These are phyloP conservation scores for Dactylellina sp. DNA, from an alignment of 2,329 filamentous ascomycete species.

Conservation along the genomic window DNA sequence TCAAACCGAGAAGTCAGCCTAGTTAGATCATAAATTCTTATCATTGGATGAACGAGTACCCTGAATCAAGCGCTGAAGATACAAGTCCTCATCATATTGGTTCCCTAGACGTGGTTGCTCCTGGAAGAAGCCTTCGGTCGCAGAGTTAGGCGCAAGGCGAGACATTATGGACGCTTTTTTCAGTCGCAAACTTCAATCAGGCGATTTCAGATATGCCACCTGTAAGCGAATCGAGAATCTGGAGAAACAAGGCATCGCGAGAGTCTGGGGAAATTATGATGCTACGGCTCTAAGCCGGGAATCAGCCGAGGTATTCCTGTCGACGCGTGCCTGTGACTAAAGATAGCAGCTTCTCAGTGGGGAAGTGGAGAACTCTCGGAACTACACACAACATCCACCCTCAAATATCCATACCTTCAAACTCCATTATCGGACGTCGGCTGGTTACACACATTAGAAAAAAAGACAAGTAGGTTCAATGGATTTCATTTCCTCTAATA, in stretches of 20 bases:
- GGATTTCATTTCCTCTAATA: too few relatives aligned
- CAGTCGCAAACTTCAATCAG: slow-evolving; percentile 7
- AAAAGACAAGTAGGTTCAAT: neutral
- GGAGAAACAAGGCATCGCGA: slow-evolving; percentile 30
- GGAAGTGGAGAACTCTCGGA: slow-evolving; percentile 4
- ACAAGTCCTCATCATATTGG: slow-evolving; percentile 70
- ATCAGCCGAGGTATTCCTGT: slow-evolving; percentile 42
- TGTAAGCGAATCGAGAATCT: slow-evolving; percentile 6
- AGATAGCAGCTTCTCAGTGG: slow-evolving; percentile 30
- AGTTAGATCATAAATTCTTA: neutral
- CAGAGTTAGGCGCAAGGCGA: slow-evolving; percentile 61
- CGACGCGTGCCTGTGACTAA: slow-evolving; percentile 46
- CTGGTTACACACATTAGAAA: neutral
- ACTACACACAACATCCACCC: neutral
- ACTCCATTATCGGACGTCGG: too few relatives aligned
- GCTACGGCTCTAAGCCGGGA: slow-evolving; percentile 2
- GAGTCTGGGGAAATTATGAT: slow-evolving; percentile 29
- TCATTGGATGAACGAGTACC: slow-evolving; percentile 63
- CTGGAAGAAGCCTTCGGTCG: slow-evolving; percentile 70
- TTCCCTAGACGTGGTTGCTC: slow-evolving; percentile 68
- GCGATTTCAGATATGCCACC: slow-evolving; percentile 1
- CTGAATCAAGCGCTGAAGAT: slow-evolving; percentile 68
- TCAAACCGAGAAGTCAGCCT: slow-evolving; percentile 4
- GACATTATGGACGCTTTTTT: slow-evolving; percentile 26
- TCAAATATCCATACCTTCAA: neutral